Base-by-base conservation (phyloP, 208 protist species). In the Crithidia thermophila region DNA sequence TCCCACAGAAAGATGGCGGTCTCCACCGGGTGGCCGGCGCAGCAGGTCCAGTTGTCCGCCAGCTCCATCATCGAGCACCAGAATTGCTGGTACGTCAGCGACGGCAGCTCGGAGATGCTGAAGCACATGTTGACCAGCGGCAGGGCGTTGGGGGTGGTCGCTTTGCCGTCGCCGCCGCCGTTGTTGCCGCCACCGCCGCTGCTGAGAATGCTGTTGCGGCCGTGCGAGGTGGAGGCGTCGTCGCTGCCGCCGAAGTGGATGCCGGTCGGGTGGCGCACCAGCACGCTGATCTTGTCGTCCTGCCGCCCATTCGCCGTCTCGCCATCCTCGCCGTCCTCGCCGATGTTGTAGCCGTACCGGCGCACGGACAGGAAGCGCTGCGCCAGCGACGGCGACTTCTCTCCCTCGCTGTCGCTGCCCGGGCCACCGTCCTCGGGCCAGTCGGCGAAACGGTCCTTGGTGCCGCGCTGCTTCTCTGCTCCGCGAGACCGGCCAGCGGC, bases 1-100 rank as follows among this genome's bases (percentile, higher is more conserved):
- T 94, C 87, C 63, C 84, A 72, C 11, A 96, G 46, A 61, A 96
- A 94, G 21, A 84, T 51, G 27, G 83, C 86, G 20, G 78, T 82
- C 75, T 96, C 90, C 20, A 75, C 63, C 0, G 37, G 82, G 68
- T 94, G 82, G 0, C 75, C 77, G 18, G 63, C 86, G 49, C 75
- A 88, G 60, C 67, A 81, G 14, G 87, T 96, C 88, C 90, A 96
- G 74, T 93, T 96, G 58, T 96, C 90, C 28, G 85, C 84, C 43
- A 96, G 75, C 75, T 92, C 83, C 64, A 96, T 61, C 85, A 96
- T 94, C 0, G 90, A 87, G 25, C 73, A 55, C 85, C 87, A 94
- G 63, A 96, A 96, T 71, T 96, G 90, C 34, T 63, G 70, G 66
- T 83, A 96, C 20, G 72, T 85, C 16, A 96, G 68, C 6, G 77